These are phyloP conservation scores for Hypoxylon sp. DNA, from an alignment of 2,329 filamentous ascomycete genomes.

Conservation along the genomic window DNA sequence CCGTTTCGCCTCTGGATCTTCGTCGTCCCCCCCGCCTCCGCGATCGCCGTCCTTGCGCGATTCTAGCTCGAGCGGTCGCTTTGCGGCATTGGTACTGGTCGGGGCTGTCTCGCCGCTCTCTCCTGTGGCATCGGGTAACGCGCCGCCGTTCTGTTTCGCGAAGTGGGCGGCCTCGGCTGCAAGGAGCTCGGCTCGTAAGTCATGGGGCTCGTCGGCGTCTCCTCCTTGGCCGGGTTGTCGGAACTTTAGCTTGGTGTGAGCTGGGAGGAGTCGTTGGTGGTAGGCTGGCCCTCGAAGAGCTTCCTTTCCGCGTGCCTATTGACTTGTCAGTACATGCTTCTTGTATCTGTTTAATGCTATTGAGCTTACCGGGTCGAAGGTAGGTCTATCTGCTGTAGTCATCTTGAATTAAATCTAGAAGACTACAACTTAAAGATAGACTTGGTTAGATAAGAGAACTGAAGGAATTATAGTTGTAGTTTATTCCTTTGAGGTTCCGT, in stretches of 20 bases:
- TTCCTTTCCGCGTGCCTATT: conserved; percentile 89
- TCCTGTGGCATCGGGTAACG: conserved; percentile 52
- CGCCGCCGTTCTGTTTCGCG: conserved; percentile 79
- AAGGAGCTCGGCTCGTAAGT: conserved; percentile 89
- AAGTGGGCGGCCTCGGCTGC: conserved; percentile 88
- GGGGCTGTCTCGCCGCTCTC: conserved; percentile 55
- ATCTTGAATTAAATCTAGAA: no score
- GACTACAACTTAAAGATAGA: conserved; percentile 8
- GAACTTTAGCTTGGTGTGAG: conserved; percentile 91
- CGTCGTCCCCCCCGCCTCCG: conserved; percentile 60
- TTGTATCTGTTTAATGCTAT: not conserved
- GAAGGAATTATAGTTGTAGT: conserved; percentile 5
- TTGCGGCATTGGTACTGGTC: conserved; percentile 58
- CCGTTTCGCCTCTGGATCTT: conserved; percentile 82
- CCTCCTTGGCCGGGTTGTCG: conserved; percentile 90
- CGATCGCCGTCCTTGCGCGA: conserved; percentile 50
- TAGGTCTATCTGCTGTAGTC: conserved; percentile 82
- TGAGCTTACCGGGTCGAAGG: conserved; percentile 84
- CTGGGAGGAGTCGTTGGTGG: conserved; percentile 93
- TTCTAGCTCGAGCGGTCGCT: conserved; percentile 69
- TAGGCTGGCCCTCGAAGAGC: conserved; percentile 92
- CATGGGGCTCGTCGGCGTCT: conserved; percentile 75
- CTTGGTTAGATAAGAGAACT: conserved; percentile 10
- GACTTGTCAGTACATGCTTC: conserved; percentile 40
- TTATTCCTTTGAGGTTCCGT: no score